Percentiles rank a stretch among this genome's conserved stretches.
phyloP scores from a whole-genome alignment of 106 monocot genomes.

The Vanilla planifolia region DNA sequence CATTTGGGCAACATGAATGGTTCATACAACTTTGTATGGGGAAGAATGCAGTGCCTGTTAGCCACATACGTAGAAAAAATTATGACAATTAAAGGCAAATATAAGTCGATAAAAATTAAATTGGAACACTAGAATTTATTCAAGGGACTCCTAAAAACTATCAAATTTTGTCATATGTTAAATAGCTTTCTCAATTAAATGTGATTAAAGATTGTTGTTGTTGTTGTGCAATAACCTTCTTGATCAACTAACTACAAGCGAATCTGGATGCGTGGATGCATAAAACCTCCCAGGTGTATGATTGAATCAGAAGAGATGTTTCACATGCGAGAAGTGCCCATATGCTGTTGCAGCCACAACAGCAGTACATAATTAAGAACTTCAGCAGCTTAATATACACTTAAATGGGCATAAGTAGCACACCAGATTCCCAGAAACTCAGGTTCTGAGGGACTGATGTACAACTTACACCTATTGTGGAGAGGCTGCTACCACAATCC shows the following conservation, averaged over 20 bases:
- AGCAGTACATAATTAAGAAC: neutral
- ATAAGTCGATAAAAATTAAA: neutral
- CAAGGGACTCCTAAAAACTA: too few species aligned
- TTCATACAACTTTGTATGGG: conserved; percentile 98
- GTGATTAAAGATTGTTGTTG: too few species aligned
- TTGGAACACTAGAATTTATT: too few species aligned
- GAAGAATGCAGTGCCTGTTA: conserved; percentile 84
- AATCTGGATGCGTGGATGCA: neutral
- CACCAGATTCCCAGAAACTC: too few species aligned
- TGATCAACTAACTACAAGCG: too few species aligned
- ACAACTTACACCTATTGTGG: too few species aligned
- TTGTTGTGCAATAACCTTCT: too few species aligned
- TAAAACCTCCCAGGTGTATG: neutral
- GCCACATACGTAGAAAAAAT: neutral
- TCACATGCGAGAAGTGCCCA: neutral
- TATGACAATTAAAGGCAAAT: neutral
- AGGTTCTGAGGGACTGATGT: too few species aligned
- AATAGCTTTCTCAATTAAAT: too few species aligned
- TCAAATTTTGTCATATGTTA: too few species aligned
- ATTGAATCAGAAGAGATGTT: neutral
- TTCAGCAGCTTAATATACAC: neutral
- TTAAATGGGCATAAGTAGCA: too few species aligned
- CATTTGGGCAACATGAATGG: conserved; percentile 93
- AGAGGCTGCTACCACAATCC: too few species aligned
- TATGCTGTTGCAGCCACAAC: neutral